Base-by-base conservation (phyloP, 345 rosid genomes). In the Rubroshorea leprosula region DNA sequence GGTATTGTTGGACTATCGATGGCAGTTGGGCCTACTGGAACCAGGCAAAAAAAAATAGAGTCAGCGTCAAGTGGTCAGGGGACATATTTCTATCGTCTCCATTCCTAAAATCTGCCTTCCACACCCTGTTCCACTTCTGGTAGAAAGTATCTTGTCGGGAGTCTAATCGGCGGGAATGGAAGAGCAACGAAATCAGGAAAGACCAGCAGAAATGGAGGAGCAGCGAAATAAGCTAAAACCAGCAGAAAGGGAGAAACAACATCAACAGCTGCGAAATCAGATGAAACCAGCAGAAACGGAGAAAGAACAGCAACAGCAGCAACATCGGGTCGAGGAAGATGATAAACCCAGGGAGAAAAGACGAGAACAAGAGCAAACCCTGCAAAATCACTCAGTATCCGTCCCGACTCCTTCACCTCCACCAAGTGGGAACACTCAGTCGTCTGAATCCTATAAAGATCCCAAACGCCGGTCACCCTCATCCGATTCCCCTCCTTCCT, bases 401-500 rank as follows among this genome's bases (percentile, higher is more conserved):
- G 9, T 4, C 35, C 35, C 35, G 9, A 29, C 67, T 14, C 39
- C 55, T n/a, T 3, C 8, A 47, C 62, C 54, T 50, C 57, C 24
- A 53, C 55, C n/a, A n/a, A n/a, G n/a, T n/a, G n/a, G n/a, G n/a
- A n/a, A n/a, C n/a, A n/a, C n/a, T n/a, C n/a, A n/a, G n/a, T n/a
- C n/a, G n/a, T n/a, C n/a, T n/a, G n/a, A n/a, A n/a, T n/a, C n/a
- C n/a, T n/a, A n/a, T n/a, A n/a, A 38, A 68, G 57, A 20, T 66
- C 65, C 31, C 59, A 51, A 47, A 38, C 60, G 29, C 49, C 44
- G 5, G 48, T 80, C 83, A 35, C 66, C 78, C 48, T 38, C 67
- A 12, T 65, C 62, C 7, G 60, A 68, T 9, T 76, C 83, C 1
- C 66, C 81, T 0, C 68, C 72, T n/a, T 69, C 79, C 45, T 49